phyloP scores from a whole-genome alignment of 2,329 filamentous ascomycete species.

The Ceratocystis alfenasii region DNA sequence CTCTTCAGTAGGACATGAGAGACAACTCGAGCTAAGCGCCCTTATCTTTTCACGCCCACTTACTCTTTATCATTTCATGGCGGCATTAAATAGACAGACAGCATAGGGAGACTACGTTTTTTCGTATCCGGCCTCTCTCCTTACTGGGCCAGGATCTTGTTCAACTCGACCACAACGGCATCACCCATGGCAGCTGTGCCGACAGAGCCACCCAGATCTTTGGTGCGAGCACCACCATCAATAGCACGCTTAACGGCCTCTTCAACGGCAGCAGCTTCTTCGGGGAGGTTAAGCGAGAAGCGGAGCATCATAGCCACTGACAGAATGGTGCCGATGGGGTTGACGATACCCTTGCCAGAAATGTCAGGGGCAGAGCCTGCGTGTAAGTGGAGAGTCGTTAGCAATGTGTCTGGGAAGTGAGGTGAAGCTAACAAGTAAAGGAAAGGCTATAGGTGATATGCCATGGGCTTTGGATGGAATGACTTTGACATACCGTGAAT shows the following conservation, averaged over 20 bases:
- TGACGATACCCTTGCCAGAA: constrained; percentile 73
- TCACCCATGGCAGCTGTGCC: constrained; percentile 66
- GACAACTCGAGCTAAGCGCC: not conserved
- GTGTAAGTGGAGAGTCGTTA: not conserved
- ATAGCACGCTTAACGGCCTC: constrained; percentile 68
- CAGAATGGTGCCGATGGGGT: constrained; percentile 77
- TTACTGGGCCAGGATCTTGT: constrained; percentile 47
- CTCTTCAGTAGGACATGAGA: not conserved
- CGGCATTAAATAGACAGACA: constrained; percentile 1
- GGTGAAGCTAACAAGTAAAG: not conserved
- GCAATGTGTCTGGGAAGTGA: not conserved
- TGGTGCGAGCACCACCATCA: constrained; percentile 65
- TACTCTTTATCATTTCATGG: not conserved
- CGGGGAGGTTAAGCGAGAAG: constrained; percentile 72
- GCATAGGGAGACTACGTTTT: not conserved
- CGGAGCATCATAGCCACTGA: constrained; percentile 92
- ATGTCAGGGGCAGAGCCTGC: constrained; percentile 84
- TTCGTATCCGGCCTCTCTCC: not conserved
- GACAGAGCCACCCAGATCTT: constrained; percentile 69
- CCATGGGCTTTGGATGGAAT: not conserved
- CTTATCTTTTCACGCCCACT: not conserved
- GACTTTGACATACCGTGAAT: constrained; percentile 60
- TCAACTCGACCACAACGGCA: constrained; percentile 60
- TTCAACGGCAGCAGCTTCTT: constrained; percentile 69
- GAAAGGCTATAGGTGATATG: not conserved